phyloP scores from a whole-genome alignment of 2,329 filamentous ascomycete species.

The Ascochyta koolunga region DNA sequence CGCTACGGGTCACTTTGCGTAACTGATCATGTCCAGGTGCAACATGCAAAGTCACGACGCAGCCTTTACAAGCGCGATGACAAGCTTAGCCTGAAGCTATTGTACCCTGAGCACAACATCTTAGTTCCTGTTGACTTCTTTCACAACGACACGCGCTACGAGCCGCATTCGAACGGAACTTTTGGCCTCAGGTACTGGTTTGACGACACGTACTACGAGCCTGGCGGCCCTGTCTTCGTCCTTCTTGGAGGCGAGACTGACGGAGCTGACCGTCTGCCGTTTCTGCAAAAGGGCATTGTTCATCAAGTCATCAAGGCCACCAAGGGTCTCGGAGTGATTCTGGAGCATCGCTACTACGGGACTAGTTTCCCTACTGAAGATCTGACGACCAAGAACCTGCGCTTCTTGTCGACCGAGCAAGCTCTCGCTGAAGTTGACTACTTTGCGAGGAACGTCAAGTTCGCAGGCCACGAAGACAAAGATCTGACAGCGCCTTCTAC shows the following conservation, averaged over 20 bases:
- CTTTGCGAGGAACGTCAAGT: slow-evolving; percentile 75
- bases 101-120: slow-evolving; percentile 59
- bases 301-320: slow-evolving; percentile 69
- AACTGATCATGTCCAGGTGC: slow-evolving; percentile 18
- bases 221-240: slow-evolving; percentile 81
- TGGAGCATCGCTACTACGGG: slow-evolving; percentile 90
- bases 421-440: slow-evolving; percentile 81
- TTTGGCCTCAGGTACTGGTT: slow-evolving; percentile 85
- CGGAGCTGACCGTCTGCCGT: slow-evolving; percentile 68
- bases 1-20: neutral
- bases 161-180: slow-evolving; percentile 71
- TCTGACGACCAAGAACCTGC: slow-evolving; percentile 71
- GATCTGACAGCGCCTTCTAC: slow-evolving; percentile 69
- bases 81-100: slow-evolving; percentile 40
- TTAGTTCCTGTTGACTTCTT: slow-evolving; percentile 77
- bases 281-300: slow-evolving; percentile 78
- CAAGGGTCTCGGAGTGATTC: slow-evolving; percentile 75
- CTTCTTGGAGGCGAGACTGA: slow-evolving; percentile 74
- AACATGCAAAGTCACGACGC: slow-evolving; percentile 22
- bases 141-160: slow-evolving; percentile 78
- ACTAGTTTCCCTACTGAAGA: slow-evolving; percentile 72
- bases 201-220: slow-evolving; percentile 74
- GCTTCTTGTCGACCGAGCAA: slow-evolving; percentile 85
- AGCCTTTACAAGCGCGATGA: slow-evolving; percentile 35
- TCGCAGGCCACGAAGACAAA: slow-evolving; percentile 66